Percentiles rank a stretch among this genome's conserved stretches.
These are phyloP conservation scores for Heteromeles arbutifolia DNA, from an alignment of 306 rosid genomes.

Conservation along the genomic window DNA sequence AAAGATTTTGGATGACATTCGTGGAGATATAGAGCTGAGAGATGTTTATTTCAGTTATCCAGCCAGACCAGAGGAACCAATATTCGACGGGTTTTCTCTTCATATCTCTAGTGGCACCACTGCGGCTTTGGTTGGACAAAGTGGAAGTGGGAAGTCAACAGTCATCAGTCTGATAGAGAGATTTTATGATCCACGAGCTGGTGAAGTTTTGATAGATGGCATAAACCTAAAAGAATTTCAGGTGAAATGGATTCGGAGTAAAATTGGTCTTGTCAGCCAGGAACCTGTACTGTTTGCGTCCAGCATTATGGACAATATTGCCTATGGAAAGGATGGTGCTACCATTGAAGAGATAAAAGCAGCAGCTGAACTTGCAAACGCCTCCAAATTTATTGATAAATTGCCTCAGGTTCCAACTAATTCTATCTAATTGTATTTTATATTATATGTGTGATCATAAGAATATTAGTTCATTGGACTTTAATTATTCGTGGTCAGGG, in stretches of 20 bases:
- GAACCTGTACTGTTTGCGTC: constrained; percentile 82
- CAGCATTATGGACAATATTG: constrained; percentile 79
- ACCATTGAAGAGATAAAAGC: constrained; percentile 64
- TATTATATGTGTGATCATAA: neutral
- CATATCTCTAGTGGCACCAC: constrained; percentile 58
- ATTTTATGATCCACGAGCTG: constrained; percentile 78
- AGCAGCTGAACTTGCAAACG: constrained; percentile 84
- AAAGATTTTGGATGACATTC: constrained; percentile 47
- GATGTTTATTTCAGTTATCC: constrained; percentile 75
- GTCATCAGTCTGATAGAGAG: constrained; percentile 80
- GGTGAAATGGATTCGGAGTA: constrained; percentile 81
- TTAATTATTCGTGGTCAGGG: constrained; percentile 43
- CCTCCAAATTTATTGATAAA: constrained; percentile 81
- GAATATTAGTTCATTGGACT: neutral
- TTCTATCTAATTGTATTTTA: neutral
- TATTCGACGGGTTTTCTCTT: constrained; percentile 71
- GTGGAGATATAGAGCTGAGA: constrained; percentile 65
- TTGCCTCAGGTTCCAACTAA: constrained; percentile 57
- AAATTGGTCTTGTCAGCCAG: constrained; percentile 92
- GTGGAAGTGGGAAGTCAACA: constrained; percentile 95
- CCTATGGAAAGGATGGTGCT: constrained; percentile 84
- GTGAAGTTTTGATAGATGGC: constrained; percentile 72
- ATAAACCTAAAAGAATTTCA: constrained; percentile 73
- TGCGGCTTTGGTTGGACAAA: constrained; percentile 85
- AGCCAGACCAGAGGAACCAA: constrained; percentile 68